phyloP scores from a whole-genome alignment of 805 yeast species.

The Zygoascus biomembranicola region DNA sequence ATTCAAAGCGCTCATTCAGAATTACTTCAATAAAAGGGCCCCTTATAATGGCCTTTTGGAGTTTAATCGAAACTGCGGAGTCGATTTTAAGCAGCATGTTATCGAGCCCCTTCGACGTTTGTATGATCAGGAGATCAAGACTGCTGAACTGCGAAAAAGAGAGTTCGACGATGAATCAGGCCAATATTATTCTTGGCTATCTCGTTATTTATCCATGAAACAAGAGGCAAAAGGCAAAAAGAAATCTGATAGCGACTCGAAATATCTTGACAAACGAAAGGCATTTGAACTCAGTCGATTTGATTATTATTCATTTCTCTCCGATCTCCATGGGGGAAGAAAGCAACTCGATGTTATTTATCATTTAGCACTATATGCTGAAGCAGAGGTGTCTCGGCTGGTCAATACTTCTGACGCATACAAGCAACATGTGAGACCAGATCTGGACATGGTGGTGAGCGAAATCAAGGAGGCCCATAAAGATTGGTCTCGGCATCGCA shows the following conservation, averaged over 20 bases:
- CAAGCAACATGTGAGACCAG: conserved; percentile 22
- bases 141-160: conserved; percentile 32
- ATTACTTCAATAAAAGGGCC: conserved; percentile 19
- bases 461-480: conserved; percentile 29
- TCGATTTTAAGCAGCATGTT: conserved; percentile 27
- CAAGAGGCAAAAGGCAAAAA: conserved; percentile 25
- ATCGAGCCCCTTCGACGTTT: conserved; percentile 32
- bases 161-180: conserved; percentile 38
- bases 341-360: conserved; percentile 32
- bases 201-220: conserved; percentile 33
- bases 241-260: conserved; percentile 29
- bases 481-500: conserved; percentile 32
- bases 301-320: conserved; percentile 34
- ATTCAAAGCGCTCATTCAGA: conserved; percentile 25
- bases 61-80: conserved; percentile 14
- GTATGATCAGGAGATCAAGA: conserved; percentile 35
- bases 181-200: conserved; percentile 37
- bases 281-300: conserved; percentile 34
- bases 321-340: conserved; percentile 35
- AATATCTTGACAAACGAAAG: conserved; percentile 33
- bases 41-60: conserved; percentile 11
- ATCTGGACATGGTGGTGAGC: conserved; percentile 25
- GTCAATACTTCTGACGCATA: conserved; percentile 22
- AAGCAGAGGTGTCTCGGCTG: conserved; percentile 25
- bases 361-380: conserved; percentile 30